Evolutionary conservation across 805 yeast species (phyloP).

Genomic region (Barnettozyma populi): DNA sequence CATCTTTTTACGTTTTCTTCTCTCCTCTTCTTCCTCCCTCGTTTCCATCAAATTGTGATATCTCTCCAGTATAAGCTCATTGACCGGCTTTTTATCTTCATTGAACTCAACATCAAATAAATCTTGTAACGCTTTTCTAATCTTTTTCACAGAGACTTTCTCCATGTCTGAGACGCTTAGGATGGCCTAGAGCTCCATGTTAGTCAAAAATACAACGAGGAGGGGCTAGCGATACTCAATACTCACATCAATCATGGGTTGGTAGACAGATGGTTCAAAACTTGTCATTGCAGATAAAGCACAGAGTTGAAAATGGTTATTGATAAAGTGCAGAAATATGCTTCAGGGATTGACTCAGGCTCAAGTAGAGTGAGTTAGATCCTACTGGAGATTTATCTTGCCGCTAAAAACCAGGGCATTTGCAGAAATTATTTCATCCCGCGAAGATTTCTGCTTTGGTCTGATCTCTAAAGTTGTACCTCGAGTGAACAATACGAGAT

Average conservation of each 20-base stretch:
- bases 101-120: slow-evolving; percentile 53
- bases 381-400: no score
- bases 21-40: slow-evolving; percentile 28
- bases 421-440: neutral
- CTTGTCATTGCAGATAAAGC: slow-evolving; percentile 6
- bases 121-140: slow-evolving; percentile 68
- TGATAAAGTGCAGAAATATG: neutral
- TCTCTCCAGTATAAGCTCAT: slow-evolving; percentile 54
- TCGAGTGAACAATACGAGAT: neutral
- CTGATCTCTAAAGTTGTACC: neutral
- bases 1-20: slow-evolving; percentile 31
- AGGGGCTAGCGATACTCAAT: neutral
- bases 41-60: slow-evolving; percentile 44
- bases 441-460: neutral
- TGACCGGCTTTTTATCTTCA: slow-evolving; percentile 48
- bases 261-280: slow-evolving; percentile 27
- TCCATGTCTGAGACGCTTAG: slow-evolving; percentile 65
- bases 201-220: neutral
- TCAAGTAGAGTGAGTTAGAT: neutral
- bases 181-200: slow-evolving; percentile 46
- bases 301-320: neutral
- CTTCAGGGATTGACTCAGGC: neutral
- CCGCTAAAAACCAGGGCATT: no score
- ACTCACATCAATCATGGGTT: slow-evolving; percentile 63
- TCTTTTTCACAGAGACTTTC: slow-evolving; percentile 62